phyloP scores from a whole-genome alignment of 768 basidiomycete species.

The Hypholoma sublateritium region DNA sequence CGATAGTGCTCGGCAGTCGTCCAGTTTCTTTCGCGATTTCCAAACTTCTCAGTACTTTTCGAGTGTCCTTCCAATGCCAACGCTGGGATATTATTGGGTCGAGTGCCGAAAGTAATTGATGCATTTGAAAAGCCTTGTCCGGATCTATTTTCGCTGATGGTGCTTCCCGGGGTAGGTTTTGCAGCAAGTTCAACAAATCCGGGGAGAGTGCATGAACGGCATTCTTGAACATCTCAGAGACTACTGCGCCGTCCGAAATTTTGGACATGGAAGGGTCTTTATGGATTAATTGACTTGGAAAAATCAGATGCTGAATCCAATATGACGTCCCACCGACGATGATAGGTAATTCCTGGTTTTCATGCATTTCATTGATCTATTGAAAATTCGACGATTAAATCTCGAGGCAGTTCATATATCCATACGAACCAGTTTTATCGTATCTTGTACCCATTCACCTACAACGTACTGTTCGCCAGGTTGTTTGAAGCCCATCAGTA shows the following conservation, averaged over 20 bases:
- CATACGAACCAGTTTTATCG: conserved; percentile 67
- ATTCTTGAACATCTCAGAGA: conserved; percentile 36
- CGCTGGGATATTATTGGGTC: conserved; percentile 74
- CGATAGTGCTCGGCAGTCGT: conserved; percentile 63
- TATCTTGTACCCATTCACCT: conserved; percentile 86
- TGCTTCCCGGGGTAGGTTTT: conserved; percentile 56
- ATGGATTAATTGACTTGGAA: conserved; percentile 68
- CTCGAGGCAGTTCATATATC: neutral
- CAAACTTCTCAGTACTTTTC: conserved; percentile 84
- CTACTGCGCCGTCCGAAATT: neutral
- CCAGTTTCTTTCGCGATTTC: conserved; percentile 74
- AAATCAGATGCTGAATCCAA: conserved; percentile 95
- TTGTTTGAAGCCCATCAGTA: conserved; percentile 83
- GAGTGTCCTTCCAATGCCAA: conserved; percentile 96
- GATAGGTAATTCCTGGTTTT: conserved; percentile 69
- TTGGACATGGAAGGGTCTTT: conserved; percentile 17
- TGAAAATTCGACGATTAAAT: conserved; percentile 6
- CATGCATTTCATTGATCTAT: conserved; percentile 77
- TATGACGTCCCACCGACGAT: conserved; percentile 96
- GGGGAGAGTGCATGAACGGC: conserved; percentile 45
- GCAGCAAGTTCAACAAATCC: conserved; percentile 49
- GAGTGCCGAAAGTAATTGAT: conserved; percentile 62
- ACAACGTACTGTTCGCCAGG: conserved; percentile 89
- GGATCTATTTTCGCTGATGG: conserved; percentile 55
- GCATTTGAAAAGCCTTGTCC: conserved; percentile 59